Evolutionary conservation across 257 asterid genomes (phyloP), one percentile per base, ranked within the genome.

Genomic region (Ajuga chamaepitys): DNA sequence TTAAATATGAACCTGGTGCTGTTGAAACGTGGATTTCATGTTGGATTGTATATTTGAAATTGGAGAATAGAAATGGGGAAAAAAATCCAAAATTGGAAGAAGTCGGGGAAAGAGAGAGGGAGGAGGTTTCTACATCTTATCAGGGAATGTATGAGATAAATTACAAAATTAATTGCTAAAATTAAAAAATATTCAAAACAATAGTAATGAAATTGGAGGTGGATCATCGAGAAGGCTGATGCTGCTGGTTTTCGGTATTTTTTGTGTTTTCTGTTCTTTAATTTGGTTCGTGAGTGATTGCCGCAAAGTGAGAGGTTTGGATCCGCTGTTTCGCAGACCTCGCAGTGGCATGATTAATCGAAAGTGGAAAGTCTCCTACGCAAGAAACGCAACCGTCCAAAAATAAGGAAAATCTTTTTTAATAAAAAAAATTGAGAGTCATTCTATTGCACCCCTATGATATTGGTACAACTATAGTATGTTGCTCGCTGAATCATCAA

Each of bases 1-100:
- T 25, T 30, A 32, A 60, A 73, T 42, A 21, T 64, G 18, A 28
- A 51, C 24, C 41, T 44, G 69, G 64, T 2, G 50, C 18, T 24
- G 17, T 14, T 14, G 55, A 63, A 52, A 10, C 16, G 17, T 13
- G 35, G 16, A 56, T 51, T 73, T 60, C 71, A 74, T 47, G 73
- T 73, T 16, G 55, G 57, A 58, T 66, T 56, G 56, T 50, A 40
- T 35, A 1, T 47, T 6, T 14, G 28, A n/a, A 20, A 10, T 12
- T 16, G 22, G 11, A 46, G 48, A 58, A 21, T 52, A 18, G 62
- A 13, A 67, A 45, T 1, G 3, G 18, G n/a, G 34, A 45, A 59
- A 21, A 58, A 57, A 57, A 70, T 17, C 10, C 3, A 24, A 28
- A n/a, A 38, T 17, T 34, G 48, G 32, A 42, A 34, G 11, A 25